Evolutionary conservation across 371 early-diverging fungal species (phyloP), one percentile per base, ranked within the genome.

Genomic region (Syncephalastrum sp.): DNA sequence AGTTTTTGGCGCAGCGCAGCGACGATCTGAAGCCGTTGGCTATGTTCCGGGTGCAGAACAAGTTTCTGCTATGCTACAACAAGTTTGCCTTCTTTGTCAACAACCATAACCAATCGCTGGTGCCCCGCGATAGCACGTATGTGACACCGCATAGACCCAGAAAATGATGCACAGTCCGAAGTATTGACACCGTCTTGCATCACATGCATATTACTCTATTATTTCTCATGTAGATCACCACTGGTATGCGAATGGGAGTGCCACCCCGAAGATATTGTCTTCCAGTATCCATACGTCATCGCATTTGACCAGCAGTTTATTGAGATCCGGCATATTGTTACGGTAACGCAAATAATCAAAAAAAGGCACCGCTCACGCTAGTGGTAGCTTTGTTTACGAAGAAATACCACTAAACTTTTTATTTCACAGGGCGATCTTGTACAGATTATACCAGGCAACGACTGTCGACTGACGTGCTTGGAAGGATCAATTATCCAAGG

Each of bases 61-160:
- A 62, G 44, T 61, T 91, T 69, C 63, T 94, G 53, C 79, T 93
- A 45, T 92, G 93, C 68, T 94, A 92, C 69, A 87, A 91, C 59
- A 91, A 92, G 65, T 90, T 91, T 74, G 91, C 85, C 1, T 93
- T 95, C 64, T 93, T 84, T 57, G 89, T 95, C 50, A 87, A 92
- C 69, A 85, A 86, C 54, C 48, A 48, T 56, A 54, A 57, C 13
- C 60, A 60, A 53, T 43, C 53, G 41, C 24, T 60, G 44, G 50
- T 57, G 29, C 59, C 59, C 24, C 60, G 49, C 27, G 65, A 56
- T 25, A 84, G 53, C 51, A 54, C 54, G 77, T 74, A 38, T 19
- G 43, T 8, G 54, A 57, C 52, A 57, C 62, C 50, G 16, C 33
- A 47, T 15, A 19, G n/a, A 16, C 25, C n/a, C 23, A 44, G 27